phyloP scores from a whole-genome alignment of 108 stramenopile species.

The Pseudonitzschia multiseries region DNA sequence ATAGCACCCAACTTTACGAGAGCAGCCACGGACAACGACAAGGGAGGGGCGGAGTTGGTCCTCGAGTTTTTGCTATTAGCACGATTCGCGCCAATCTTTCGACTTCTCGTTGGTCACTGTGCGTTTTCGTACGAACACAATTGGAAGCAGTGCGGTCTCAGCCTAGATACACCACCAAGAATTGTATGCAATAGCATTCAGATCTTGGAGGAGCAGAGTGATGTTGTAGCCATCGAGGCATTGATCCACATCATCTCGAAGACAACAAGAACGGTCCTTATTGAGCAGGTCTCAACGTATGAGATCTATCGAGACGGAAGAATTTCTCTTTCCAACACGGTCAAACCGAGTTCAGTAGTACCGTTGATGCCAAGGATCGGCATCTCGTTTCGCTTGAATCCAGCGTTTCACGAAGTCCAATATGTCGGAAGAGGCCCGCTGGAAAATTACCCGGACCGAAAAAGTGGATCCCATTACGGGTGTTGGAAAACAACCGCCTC shows the following conservation, averaged over 20 bases:
- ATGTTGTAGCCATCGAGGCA: neutral
- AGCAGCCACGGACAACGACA: slow-evolving; percentile 84
- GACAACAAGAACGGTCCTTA: neutral
- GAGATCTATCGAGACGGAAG: slow-evolving; percentile 28
- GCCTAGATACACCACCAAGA: slow-evolving; percentile 35
- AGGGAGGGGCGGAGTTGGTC: slow-evolving; percentile 59
- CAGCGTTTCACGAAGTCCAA: slow-evolving; percentile 33
- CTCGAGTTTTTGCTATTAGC: slow-evolving; percentile 32
- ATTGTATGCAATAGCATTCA: neutral
- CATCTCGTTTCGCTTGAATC: slow-evolving; percentile 42
- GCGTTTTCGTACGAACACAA: slow-evolving; percentile 39
- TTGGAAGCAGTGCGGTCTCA: slow-evolving; percentile 45
- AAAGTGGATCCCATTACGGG: slow-evolving; percentile 39
- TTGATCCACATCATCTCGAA: neutral
- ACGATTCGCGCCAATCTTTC: slow-evolving; percentile 14
- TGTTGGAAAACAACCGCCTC: slow-evolving; percentile 39
- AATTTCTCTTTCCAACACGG: slow-evolving; percentile 21
- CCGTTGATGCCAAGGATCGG: slow-evolving; percentile 70
- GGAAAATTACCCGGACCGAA: slow-evolving; percentile 79
- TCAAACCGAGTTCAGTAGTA: slow-evolving; percentile 19
- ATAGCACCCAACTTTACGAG: slow-evolving; percentile 60
- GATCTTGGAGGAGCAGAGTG: neutral
- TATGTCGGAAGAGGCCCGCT: slow-evolving; percentile 68
- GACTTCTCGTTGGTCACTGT: neutral
- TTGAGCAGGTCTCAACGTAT: slow-evolving; percentile 21